phyloP scores from a whole-genome alignment of 768 basidiomycete genomes.

The Psilocybe subaeruginosa region DNA sequence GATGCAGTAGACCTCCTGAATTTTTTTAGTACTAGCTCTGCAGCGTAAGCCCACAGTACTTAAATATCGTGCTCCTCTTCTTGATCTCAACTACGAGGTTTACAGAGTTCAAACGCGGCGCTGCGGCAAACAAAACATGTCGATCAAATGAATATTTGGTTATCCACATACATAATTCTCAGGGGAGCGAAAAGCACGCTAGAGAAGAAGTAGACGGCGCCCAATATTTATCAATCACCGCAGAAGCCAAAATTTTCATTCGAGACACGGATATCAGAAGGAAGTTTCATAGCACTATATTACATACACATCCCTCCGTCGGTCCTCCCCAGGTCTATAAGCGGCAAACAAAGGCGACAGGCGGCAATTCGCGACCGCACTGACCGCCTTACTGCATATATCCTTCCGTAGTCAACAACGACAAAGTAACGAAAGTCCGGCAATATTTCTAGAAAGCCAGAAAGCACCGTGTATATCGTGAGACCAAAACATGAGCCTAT shows the following conservation, averaged over 20 bases:
- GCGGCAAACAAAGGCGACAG: background rate
- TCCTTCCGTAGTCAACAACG: slow-evolving; percentile 1
- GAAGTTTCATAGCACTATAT: background rate
- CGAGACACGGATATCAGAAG: background rate
- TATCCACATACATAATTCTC: too few species aligned
- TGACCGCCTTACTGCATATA: background rate
- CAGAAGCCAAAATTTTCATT: background rate
- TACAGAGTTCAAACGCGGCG: too few species aligned
- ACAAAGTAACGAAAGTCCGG: background rate
- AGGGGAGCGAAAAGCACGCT: too few species aligned
- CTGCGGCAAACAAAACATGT: too few species aligned
- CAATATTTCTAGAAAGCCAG: background rate
- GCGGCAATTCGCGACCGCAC: background rate
- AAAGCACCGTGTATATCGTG: background rate
- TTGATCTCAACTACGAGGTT: too few species aligned
- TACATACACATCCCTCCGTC: background rate
- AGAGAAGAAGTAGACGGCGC: too few species aligned
- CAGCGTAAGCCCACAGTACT: too few species aligned
- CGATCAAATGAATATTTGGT: too few species aligned
- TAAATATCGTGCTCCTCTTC: too few species aligned
- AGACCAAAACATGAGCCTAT: slow-evolving; percentile 5
- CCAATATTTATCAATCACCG: background rate
- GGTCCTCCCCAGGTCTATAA: background rate
- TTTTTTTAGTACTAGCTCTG: too few species aligned
- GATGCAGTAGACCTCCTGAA: too few species aligned